Base-by-base conservation (phyloP, 1,284 basidiomycete genomes). In the Fomes fomentarius region DNA sequence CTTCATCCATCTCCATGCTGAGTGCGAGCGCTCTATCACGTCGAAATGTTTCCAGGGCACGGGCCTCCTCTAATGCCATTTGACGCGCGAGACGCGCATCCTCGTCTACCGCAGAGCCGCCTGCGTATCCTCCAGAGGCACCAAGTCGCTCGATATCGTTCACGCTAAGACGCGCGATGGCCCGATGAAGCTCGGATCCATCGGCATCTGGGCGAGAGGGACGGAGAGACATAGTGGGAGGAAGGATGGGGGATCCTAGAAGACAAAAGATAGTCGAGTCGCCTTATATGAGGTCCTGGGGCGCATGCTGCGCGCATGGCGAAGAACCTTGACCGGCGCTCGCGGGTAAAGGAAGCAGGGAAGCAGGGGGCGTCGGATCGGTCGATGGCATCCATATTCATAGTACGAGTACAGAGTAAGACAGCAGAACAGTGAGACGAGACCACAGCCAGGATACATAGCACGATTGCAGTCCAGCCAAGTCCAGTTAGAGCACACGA, bases 31-130 rank as follows among this genome's bases (percentile, higher is more conserved):
- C 40, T 35, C 48, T 37, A 26, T 56, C 54, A 26, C 35, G 21
- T 11, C 39, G 26, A 14, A 51, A 43, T 4, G 24, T 38, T n/a
- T 47, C 50, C 17, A 25, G 17, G 2, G 25, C 30, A 12, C 49
- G 44, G 4, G 47, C 38, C 19, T 56, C 54, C 17, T 56, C 54
- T 9, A 50, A 30, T 7, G 48, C 49, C 15, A 56, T 28, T 9
- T 46, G 39, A 8, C 40, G 17, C n/a, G 54, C 54, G 4, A 51
- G 43, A 8, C 40, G 21, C 11, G 39, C 40, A 21, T 52, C 40
- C 11, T 21, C 11, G 26, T 34, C 38, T 34, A 17, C 6, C 38
- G 26, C n/a, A 21, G 35, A 9, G 14, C 15, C 15, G 26, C 15
- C 25, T 40, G 28, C 14, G n/a, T 46, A 25, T n/a, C 33, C 44